Base-by-base conservation (phyloP, 2,329 filamentous ascomycete species). In the Diaporthe capsici region DNA sequence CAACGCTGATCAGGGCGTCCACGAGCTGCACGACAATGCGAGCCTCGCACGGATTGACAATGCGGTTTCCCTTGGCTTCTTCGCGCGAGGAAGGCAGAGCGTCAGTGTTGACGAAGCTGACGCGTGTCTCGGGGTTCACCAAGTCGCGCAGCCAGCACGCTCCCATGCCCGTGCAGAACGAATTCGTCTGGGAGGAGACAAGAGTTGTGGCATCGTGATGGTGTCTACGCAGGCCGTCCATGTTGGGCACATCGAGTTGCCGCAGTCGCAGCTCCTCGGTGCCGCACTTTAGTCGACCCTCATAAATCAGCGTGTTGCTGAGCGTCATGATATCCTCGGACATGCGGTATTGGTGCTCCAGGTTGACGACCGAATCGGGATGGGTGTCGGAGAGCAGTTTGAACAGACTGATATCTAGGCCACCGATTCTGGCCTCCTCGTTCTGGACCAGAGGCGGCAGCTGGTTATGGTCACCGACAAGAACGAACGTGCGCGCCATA, bases 341-440 rank as follows among this genome's bases (percentile, higher is more conserved):
- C 97, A 99, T 99, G 77, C 97, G 95, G 82, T 99, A 99, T 82
- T 99, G 97, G 81, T 98, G 95, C 80, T 97, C 95, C 2, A 99
- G 90, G 78, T 94, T 98, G 77, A 97, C 95, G 2, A 99, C 96
- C 0, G 95, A 95, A 63, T 92, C 87, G 0, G 97, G 96, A 78
- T 98, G 96, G 0, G 91, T 90, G 81, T 98, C 97, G 1, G 95
- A 98, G 17, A 99, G 90, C 4, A 97, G 89, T 82, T 98, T 98
- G 89, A 99, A 99, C 71, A 99, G 88, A 82, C 95, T 98, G 61
- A 98, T 90, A 82, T 99, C 97, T 7, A 99, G 88, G 1, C 97
- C 97, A 17, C 96, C 96, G 73, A 93, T 90, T 61, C 93, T 91
- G 3, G 97, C 97, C 80, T 95, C 92, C 80, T 96, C 95, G 82